These are phyloP conservation scores for Amborella trichopoda DNA, from an alignment of 164 flowering plant species.

Conservation along the genomic window DNA sequence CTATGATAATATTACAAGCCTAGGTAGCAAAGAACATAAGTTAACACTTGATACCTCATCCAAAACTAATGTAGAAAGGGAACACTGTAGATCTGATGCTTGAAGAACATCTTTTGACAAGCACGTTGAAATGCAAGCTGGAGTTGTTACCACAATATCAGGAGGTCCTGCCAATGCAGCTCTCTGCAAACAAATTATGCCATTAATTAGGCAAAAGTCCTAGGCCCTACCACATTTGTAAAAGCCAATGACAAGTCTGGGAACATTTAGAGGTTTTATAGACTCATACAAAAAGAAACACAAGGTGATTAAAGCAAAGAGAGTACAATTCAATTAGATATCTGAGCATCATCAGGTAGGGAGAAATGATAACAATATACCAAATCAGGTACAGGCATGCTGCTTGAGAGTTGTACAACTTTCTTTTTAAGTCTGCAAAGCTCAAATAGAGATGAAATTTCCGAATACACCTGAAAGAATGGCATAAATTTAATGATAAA, in stretches of 20 bases:
- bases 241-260: too few relatives aligned
- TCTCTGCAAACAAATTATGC: conserved; percentile 26
- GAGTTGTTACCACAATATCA: conserved; percentile 76
- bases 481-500: too few relatives aligned
- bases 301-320: background rate
- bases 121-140: conserved; percentile 69
- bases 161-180: conserved; percentile 71
- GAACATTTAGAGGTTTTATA: too few relatives aligned
- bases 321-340: too few relatives aligned
- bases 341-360: too few relatives aligned
- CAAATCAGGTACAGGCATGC: conserved; percentile 52
- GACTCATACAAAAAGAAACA: background rate
- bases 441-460: conserved; percentile 49
- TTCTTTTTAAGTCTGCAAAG: conserved; percentile 73
- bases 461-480: conserved; percentile 50
- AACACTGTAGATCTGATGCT: conserved; percentile 37
- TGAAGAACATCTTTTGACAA: conserved; percentile 48
- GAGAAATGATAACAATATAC: too few relatives aligned
- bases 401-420: conserved; percentile 56
- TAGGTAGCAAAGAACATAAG: background rate
- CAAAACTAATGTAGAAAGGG: conserved; percentile 68
- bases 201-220: too few relatives aligned
- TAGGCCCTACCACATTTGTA: too few relatives aligned
- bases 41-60: conserved; percentile 57
- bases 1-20: too few relatives aligned